Evolutionary conservation across 306 rosid genomes (phyloP).

Genomic region (Lagenaria siceraria): DNA sequence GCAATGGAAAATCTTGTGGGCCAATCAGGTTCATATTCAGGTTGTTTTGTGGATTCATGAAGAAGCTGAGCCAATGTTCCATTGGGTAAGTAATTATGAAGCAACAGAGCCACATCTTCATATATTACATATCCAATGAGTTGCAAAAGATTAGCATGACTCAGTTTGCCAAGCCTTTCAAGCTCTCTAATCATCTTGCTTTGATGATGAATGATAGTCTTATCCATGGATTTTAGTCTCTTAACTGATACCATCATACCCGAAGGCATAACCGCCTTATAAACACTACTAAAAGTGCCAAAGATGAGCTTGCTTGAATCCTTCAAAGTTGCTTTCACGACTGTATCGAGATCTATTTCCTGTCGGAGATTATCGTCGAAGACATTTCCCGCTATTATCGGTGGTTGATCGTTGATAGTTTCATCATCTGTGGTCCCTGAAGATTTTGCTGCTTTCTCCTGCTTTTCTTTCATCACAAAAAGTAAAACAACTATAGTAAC

Average conservation of each 20-base stretch:
- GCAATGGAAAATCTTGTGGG: slow-evolving; percentile 75
- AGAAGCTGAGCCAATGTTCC: slow-evolving; percentile 89
- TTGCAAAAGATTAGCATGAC: slow-evolving; percentile 73
- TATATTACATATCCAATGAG: slow-evolving; percentile 90
- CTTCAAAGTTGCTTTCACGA: slow-evolving; percentile 78
- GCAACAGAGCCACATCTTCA: slow-evolving; percentile 88
- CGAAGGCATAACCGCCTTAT: slow-evolving; percentile 94
- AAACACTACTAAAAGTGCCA: slow-evolving; percentile 91
- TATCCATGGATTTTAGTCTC: slow-evolving; percentile 88
- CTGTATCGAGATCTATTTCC: slow-evolving; percentile 83
- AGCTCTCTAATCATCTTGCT: slow-evolving; percentile 95
- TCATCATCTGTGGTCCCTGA: slow-evolving; percentile 48
- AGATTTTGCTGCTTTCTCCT: slow-evolving; percentile 70
- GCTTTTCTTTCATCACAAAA: slow-evolving; percentile 83
- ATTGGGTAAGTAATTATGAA: slow-evolving; percentile 68
- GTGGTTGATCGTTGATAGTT: slow-evolving; percentile 27
- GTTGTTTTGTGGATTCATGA: slow-evolving; percentile 59
- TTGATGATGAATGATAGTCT: slow-evolving; percentile 92
- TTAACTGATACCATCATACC: slow-evolving; percentile 74
- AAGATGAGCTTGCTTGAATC: slow-evolving; percentile 72
- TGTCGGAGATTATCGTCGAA: slow-evolving; percentile 80
- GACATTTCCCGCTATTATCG: slow-evolving; percentile 65
- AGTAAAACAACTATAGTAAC: slow-evolving; percentile 78
- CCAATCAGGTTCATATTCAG: slow-evolving; percentile 90
- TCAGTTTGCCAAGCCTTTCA: slow-evolving; percentile 81